Base-by-base conservation (phyloP, 2,329 filamentous ascomycete genomes). In the Scytalidium lignicola region DNA sequence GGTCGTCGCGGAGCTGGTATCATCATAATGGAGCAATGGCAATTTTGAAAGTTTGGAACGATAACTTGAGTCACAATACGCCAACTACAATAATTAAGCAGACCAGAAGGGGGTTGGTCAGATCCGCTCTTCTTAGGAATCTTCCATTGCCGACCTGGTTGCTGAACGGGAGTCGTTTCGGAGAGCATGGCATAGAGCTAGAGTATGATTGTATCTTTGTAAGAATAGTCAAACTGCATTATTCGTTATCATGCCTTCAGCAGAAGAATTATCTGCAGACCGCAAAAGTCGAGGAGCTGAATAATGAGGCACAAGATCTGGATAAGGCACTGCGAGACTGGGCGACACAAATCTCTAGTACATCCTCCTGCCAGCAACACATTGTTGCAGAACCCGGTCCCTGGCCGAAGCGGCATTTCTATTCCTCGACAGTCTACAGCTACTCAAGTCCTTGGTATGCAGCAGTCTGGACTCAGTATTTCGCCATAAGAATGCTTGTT, bases 1-100 rank as follows among this genome's bases (percentile, higher is more conserved):
- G 5, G 4, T n/a, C 32, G 5, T 4, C 6, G n/a, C 39, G 23
- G 29, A 67, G 66, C n/a, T 74, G 72, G 51, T 74, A 61, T 15
- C 64, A 65, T 54, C 58, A 64, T 49, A 56, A 62, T 53, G 64
- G 64, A 15, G 61, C 60, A 9, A 44, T 61, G 41, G 60, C 60
- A 9, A 55, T 65, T 22, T 41, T 67, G 42, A 64, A 61, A 42
- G 37, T 55, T 15, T 66, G 64, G 63, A 56, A 55, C 13, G 53
- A 63, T 10, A 46, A 48, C 3, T 37, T 51, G 2, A 37, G 44
- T 18, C 23, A 41, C 2, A 46, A 32, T 5, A 26, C 6, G 23
- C 41, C 49, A 18, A 48, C 53, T 23, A 55, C 61, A 12, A 42
- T 49, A 39, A 55, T 65, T 22, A 63, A 61, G 41, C 50, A 62